Evolutionary conservation across 1,284 basidiomycete species (phyloP).

Genomic region (Apiotrichum laibachii): DNA sequence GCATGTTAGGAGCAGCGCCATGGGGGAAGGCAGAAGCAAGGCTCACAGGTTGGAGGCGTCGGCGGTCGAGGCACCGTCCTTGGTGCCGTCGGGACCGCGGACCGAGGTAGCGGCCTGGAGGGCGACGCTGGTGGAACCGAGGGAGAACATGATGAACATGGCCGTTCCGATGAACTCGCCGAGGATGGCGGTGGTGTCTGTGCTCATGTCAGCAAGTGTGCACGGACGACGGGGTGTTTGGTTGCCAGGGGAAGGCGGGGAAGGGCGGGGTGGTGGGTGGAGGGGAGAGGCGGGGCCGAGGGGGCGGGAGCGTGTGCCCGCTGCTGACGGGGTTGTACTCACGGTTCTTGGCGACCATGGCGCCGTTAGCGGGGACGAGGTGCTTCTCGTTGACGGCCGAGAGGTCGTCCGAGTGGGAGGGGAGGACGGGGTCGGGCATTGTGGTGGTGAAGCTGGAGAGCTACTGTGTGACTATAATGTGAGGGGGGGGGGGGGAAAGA

Average conservation of each 20-base stretch:
- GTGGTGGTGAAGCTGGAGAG: background rate
- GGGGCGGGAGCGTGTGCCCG: too few species aligned
- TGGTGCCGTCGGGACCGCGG: constrained; percentile 33
- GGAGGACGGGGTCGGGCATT: constrained; percentile 15
- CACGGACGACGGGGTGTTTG: background rate
- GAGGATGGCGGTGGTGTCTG: constrained; percentile 51
- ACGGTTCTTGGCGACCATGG: constrained; percentile 16
- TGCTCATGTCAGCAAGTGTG: background rate
- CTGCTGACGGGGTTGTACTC: constrained; percentile 5
- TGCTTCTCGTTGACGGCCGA: constrained; percentile 5
- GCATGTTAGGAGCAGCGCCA: constrained; percentile 21
- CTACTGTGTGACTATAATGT: background rate
- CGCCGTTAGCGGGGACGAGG: constrained; percentile 5
- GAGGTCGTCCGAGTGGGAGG: constrained; percentile 9
- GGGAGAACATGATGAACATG: constrained; percentile 51
- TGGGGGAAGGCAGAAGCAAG: constrained; percentile 19
- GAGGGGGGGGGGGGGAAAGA: background rate
- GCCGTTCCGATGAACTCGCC: constrained; percentile 55
- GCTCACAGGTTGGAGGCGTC: constrained; percentile 44
- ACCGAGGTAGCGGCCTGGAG: constrained; percentile 43
- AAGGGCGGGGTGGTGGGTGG: too few species aligned
- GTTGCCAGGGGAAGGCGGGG: too few species aligned
- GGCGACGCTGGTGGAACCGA: constrained; percentile 51
- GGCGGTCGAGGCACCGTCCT: constrained; percentile 29
- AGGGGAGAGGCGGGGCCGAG: too few species aligned